phyloP scores from a whole-genome alignment of 805 yeast species.

The Cyberlindnera bimundalis region DNA sequence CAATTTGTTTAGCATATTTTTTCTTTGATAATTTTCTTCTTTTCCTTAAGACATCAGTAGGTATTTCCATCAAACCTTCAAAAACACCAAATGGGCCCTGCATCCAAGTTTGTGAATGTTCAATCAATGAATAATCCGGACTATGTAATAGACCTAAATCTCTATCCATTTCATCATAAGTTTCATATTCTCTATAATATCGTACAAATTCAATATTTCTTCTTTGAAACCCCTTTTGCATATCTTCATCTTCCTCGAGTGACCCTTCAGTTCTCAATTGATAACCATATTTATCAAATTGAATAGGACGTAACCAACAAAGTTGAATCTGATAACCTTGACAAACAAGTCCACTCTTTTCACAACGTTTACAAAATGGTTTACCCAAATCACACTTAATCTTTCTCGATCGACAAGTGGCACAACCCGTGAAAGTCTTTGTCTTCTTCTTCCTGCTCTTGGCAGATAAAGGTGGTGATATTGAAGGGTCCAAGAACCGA shows the following conservation, averaged over 20 bases:
- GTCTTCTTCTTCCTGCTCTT: constrained; percentile 35
- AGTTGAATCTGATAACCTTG: constrained; percentile 82
- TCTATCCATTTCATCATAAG: constrained; percentile 81
- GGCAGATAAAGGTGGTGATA: neutral
- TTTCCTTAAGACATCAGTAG: constrained; percentile 23
- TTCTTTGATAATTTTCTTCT: constrained; percentile 26
- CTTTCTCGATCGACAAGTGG: constrained; percentile 79
- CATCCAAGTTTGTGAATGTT: constrained; percentile 44
- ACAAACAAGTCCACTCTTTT: constrained; percentile 62
- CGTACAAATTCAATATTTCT: constrained; percentile 70
- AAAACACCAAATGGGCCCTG: constrained; percentile 87
- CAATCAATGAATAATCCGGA: constrained; percentile 40
- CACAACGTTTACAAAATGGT: constrained; percentile 73
- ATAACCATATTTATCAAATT: constrained; percentile 45
- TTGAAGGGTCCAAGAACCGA: neutral
- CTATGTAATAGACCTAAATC: constrained; percentile 56
- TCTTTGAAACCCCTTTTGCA: constrained; percentile 60
- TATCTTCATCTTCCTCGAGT: constrained; percentile 22
- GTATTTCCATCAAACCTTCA: constrained; percentile 36
- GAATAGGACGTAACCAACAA: constrained; percentile 63
- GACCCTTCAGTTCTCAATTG: constrained; percentile 28
- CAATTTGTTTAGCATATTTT: constrained; percentile 19
- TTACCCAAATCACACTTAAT: constrained; percentile 72
- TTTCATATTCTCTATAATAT: constrained; percentile 63
- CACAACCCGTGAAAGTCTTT: constrained; percentile 85